Percentiles rank a stretch among this genome's conserved stretches.
These are phyloP conservation scores for Cyphellophora attinorum DNA, from an alignment of 2,329 filamentous ascomycete genomes.

Conservation along the genomic window DNA sequence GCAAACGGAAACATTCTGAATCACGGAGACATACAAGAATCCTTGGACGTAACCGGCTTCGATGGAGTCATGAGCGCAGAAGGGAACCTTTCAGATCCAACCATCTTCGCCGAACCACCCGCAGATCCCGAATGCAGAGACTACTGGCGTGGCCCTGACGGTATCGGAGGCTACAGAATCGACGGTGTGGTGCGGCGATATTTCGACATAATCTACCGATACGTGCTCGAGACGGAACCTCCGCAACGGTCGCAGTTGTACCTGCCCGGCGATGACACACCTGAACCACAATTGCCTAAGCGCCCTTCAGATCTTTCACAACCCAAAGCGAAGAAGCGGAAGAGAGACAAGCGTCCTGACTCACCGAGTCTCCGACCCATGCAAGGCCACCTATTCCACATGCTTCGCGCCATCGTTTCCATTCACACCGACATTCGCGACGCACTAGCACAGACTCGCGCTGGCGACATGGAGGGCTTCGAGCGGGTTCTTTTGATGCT, in stretches of 20 bases:
- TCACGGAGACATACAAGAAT: constrained; percentile 65
- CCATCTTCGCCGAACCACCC: constrained; percentile 67
- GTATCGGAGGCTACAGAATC: constrained; percentile 75
- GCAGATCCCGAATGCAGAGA: constrained; percentile 61
- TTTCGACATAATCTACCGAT: constrained; percentile 75
- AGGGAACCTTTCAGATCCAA: constrained; percentile 85
- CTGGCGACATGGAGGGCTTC: constrained; percentile 65
- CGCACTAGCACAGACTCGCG: constrained; percentile 59
- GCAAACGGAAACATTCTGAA: constrained; percentile 92
- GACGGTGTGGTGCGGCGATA: constrained; percentile 84
- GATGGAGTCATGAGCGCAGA: constrained; percentile 96
- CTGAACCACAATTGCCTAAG: constrained; percentile 4
- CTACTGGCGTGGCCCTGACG: constrained; percentile 71
- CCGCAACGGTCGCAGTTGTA: constrained; percentile 66
- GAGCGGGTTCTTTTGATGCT: constrained; percentile 68
- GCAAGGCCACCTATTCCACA: constrained; percentile 87
- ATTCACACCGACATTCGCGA: constrained; percentile 77
- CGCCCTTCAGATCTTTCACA: constrained; percentile 12
- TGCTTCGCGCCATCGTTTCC: constrained; percentile 72
- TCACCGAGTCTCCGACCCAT: constrained; percentile 63
- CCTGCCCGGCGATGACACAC: constrained; percentile 44
- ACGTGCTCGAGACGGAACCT: constrained; percentile 58
- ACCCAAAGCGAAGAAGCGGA: constrained; percentile 20
- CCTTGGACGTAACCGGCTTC: constrained; percentile 72
- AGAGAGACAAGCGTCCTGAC: constrained; percentile 27